A percentile compares a stretch with the other conserved stretches of the same genome.
These are phyloP conservation scores for Rhizoclosmatium sp. DNA, from an alignment of 192 early-diverging fungal genomes.

Conservation along the genomic window DNA sequence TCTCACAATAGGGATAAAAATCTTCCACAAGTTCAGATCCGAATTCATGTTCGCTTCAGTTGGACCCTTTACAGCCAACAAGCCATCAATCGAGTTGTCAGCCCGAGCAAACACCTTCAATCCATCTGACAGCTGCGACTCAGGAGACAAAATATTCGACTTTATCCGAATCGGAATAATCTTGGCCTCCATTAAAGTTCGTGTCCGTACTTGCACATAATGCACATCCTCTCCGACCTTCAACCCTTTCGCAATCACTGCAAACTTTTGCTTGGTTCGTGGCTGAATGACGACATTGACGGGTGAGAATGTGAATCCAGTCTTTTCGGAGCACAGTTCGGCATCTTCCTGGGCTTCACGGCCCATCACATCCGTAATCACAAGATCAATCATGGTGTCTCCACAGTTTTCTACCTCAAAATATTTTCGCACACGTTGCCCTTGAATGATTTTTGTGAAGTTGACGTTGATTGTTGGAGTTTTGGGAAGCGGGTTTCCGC, in stretches of 20 bases:
- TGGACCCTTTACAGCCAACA: conserved; percentile 42
- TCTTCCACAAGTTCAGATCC: conserved; percentile 61
- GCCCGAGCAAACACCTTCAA: conserved; percentile 52
- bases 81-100: conserved; percentile 56
- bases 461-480: conserved; percentile 51
- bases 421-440: conserved; percentile 50
- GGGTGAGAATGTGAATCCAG: conserved; percentile 48
- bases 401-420: conserved; percentile 66
- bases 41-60: conserved; percentile 45
- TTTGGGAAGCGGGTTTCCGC: conserved; percentile 6
- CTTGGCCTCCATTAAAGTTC: conserved; percentile 52
- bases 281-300: conserved; percentile 48
- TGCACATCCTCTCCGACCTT: conserved; percentile 52
- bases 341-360: conserved; percentile 30
- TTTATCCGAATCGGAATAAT: conserved; percentile 54
- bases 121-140: conserved; percentile 45
- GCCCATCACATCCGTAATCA: conserved; percentile 40
- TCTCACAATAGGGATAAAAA: conserved; percentile 56
- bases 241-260: conserved; percentile 51
- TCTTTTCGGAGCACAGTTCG: conserved; percentile 27
- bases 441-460: conserved; percentile 53
- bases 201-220: conserved; percentile 49
- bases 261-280: conserved; percentile 55
- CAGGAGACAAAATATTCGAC: conserved; percentile 43
- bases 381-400: conserved; percentile 59